phyloP scores from a whole-genome alignment of 164 flowering plant genomes.

The Dillenia suffruticosa region DNA sequence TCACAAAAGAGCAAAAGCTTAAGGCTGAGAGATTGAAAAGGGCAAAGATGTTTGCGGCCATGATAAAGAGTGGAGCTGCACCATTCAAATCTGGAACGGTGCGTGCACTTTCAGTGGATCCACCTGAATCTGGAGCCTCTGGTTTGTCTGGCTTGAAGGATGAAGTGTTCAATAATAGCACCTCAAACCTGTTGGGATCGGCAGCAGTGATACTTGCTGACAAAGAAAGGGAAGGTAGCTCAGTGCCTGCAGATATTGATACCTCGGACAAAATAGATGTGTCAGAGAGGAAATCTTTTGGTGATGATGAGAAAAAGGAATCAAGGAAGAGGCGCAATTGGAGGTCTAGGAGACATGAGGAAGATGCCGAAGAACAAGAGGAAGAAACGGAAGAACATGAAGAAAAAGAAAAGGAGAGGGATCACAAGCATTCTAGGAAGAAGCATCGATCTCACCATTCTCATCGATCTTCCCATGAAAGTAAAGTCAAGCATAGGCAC shows the following conservation, averaged over 20 bases:
- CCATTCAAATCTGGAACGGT: constrained; percentile 25
- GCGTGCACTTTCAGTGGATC: constrained; percentile 47
- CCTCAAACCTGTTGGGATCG: constrained; percentile 21
- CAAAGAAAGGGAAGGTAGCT: constrained; percentile 63
- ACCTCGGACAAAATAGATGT: constrained; percentile 20
- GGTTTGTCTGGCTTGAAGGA: constrained; percentile 15
- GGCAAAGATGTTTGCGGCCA: constrained; percentile 90
- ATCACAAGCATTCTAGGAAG: constrained; percentile 40
- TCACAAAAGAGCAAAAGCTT: constrained; percentile 70
- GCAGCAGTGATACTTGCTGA: constrained; percentile 19
- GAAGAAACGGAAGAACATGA: constrained; percentile 14
- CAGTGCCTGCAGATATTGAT: constrained; percentile 35
- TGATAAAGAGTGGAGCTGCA: constrained; percentile 55
- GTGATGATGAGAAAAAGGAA: constrained; percentile 28
- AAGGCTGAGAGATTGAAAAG: constrained; percentile 91
- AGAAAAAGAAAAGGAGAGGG: constrained; percentile 24
- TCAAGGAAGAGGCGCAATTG: constrained; percentile 51
- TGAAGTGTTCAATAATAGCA: not conserved
- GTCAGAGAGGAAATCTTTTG: constrained; percentile 23
- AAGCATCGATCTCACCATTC: constrained; percentile 50
- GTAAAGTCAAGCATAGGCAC: constrained; percentile 44
- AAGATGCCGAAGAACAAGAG: constrained; percentile 16
- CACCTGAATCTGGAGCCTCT: constrained; percentile 39
- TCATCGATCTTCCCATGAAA: constrained; percentile 40
- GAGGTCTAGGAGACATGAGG: constrained; percentile 35